Evolutionary conservation across 306 rosid species (phyloP).

Genomic region (Datisca glomerata): DNA sequence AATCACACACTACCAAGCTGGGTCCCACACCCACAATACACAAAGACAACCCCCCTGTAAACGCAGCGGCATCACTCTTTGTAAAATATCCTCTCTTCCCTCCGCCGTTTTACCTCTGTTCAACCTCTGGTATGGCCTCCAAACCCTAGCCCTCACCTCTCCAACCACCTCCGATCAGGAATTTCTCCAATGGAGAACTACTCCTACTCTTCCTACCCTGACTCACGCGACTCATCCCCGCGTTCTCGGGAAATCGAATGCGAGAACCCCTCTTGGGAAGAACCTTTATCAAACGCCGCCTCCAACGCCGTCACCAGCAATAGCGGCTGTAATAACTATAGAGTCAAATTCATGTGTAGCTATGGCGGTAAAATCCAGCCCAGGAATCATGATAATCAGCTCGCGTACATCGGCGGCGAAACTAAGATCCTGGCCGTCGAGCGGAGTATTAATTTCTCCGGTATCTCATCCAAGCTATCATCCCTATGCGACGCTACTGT

Average conservation of each 20-base stretch:
- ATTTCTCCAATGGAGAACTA: slow-evolving; percentile 47
- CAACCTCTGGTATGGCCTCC: neutral
- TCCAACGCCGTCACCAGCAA: neutral
- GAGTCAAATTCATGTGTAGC: slow-evolving; percentile 72
- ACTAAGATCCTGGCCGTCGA: slow-evolving; percentile 79
- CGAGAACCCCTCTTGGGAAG: slow-evolving; percentile 48
- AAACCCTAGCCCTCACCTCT: neutral
- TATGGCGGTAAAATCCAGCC: slow-evolving; percentile 85
- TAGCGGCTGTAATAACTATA: slow-evolving; percentile 12
- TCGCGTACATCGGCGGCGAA: slow-evolving; percentile 74
- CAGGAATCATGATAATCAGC: slow-evolving; percentile 54
- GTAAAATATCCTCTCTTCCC: neutral
- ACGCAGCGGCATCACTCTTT: neutral
- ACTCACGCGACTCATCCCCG: slow-evolving; percentile 74
- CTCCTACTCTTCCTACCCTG: slow-evolving; percentile 43
- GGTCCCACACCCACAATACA: neutral
- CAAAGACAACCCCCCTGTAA: no score
- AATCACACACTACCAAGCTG: neutral
- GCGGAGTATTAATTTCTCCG: slow-evolving; percentile 39
- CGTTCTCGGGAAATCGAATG: slow-evolving; percentile 52
- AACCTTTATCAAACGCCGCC: slow-evolving; percentile 12
- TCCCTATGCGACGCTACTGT: slow-evolving; percentile 28
- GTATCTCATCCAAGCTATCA: slow-evolving; percentile 38
- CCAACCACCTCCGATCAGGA: neutral
- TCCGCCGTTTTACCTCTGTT: neutral